phyloP scores from a whole-genome alignment of 2,329 filamentous ascomycete genomes.

The Claviceps digitariae region DNA sequence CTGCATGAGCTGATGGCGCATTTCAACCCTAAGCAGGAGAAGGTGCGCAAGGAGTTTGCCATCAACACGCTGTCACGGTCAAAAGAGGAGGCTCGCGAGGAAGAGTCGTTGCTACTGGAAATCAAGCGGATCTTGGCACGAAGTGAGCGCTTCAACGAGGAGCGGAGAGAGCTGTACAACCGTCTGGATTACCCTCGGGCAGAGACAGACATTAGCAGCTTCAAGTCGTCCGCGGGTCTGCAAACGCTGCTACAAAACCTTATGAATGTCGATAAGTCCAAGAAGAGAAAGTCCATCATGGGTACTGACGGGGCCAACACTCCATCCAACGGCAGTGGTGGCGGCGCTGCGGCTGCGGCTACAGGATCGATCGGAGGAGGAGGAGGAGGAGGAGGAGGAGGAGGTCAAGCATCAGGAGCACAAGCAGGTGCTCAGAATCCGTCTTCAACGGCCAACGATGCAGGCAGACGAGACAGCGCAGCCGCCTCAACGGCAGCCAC shows the following conservation, averaged over 20 bases:
- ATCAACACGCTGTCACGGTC: conserved; percentile 65
- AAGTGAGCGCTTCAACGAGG: conserved; percentile 73
- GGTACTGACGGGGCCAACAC: conserved; percentile 42
- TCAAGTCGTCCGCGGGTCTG: conserved; percentile 70
- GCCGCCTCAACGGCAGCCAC: conserved; percentile 27
- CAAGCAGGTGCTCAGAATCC: conserved; percentile 20
- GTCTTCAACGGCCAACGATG: conserved; percentile 17
- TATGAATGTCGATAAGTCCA: conserved; percentile 70
- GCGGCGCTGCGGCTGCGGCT: not conserved
- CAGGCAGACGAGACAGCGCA: conserved; percentile 39
- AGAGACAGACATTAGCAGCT: conserved; percentile 58
- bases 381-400: conserved; percentile 11
- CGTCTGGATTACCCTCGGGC: conserved; percentile 68
- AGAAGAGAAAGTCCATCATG: conserved; percentile 68
- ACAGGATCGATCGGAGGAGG: no score
- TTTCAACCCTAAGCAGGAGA: conserved; percentile 72
- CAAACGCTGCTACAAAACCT: conserved; percentile 71
- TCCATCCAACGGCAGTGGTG: not conserved
- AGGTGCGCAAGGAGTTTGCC: conserved; percentile 71
- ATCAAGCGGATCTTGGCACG: conserved; percentile 83
- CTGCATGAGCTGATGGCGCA: conserved; percentile 75
- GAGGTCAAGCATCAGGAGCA: conserved; percentile 10
- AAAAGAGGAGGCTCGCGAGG: conserved; percentile 80
- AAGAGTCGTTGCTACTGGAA: conserved; percentile 78
- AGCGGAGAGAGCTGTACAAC: conserved; percentile 75